Conservation (phyloP, 768 basidiomycete genomes). For the Thelephora ganbajun region DNA sequence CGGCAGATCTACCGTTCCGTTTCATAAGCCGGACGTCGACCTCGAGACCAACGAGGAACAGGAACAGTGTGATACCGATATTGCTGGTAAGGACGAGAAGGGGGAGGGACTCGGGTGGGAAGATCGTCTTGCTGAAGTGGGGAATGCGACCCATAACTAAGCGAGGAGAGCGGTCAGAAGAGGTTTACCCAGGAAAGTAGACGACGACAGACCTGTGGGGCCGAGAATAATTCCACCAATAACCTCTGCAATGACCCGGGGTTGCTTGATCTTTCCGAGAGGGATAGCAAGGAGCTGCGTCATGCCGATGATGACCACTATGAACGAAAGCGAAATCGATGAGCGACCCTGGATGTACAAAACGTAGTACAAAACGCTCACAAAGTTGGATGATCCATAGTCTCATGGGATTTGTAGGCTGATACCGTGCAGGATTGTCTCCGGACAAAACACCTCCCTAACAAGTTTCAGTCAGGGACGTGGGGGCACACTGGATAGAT, state of each 20-base stretch:
- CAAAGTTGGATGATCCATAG: constrained; percentile 71
- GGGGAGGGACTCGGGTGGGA: constrained; percentile 28
- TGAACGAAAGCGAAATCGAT: neutral
- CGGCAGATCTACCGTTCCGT: constrained; percentile 44
- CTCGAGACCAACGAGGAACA: constrained; percentile 80
- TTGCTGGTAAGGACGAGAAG: constrained; percentile 60
- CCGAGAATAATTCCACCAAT: constrained; percentile 84
- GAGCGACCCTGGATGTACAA: neutral
- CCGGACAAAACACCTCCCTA: constrained; percentile 70
- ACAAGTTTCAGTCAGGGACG: neutral
- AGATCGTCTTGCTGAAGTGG: constrained; percentile 34
- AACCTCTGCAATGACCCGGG: constrained; percentile 88
- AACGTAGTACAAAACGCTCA: constrained; percentile 17
- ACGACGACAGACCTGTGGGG: constrained; percentile 11
- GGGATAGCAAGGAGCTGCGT: constrained; percentile 57
- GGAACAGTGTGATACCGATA: constrained; percentile 62
- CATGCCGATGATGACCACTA: constrained; percentile 72
- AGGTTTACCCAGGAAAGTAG: constrained; percentile 4
- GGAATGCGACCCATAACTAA: constrained; percentile 72
- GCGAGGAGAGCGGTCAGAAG: constrained; percentile 15
- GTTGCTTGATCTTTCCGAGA: constrained; percentile 65
- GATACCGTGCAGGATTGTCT: constrained; percentile 53
- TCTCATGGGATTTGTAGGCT: constrained; percentile 49
- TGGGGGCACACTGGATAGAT: constrained; percentile 1
- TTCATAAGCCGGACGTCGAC: constrained; percentile 60